These are phyloP conservation scores for Amanita fuliginea DNA, from an alignment of 768 basidiomycete genomes.

Conservation along the genomic window DNA sequence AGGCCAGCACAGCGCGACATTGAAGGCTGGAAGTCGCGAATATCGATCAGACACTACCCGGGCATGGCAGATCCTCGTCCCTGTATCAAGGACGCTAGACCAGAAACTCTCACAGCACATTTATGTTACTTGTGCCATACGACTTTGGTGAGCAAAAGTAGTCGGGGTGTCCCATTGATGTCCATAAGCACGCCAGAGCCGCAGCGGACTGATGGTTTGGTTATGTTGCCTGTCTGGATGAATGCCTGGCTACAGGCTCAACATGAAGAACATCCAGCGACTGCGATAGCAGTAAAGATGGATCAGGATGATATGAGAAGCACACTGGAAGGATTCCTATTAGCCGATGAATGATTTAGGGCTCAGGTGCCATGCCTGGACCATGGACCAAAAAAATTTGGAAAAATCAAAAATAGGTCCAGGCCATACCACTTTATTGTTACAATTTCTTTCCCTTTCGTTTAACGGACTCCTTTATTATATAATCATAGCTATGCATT, in stretches of 20 bases:
- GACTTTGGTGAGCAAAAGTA: conserved; percentile 42
- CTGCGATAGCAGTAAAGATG: too few relatives aligned
- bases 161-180: conserved; percentile 18
- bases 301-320: too few relatives aligned
- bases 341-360: too few relatives aligned
- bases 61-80: not conserved
- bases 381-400: too few relatives aligned
- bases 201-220: conserved; percentile 10
- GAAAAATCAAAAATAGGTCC: too few relatives aligned
- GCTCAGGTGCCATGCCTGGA: too few relatives aligned
- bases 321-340: too few relatives aligned
- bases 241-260: conserved; percentile 5
- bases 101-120: conserved; percentile 17
- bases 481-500: too few relatives aligned
- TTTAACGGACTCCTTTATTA: too few relatives aligned
- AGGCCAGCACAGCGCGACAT: conserved; percentile 58
- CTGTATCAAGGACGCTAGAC: not conserved
- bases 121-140: conserved; percentile 53
- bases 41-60: conserved; percentile 54
- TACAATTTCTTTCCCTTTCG: too few relatives aligned
- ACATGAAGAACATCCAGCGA: too few relatives aligned
- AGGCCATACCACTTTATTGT: too few relatives aligned
- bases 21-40: conserved; percentile 64
- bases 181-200: conserved; percentile 3
- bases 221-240: conserved; percentile 27